Percentiles rank a stretch among this genome's conserved stretches.
Conservation (phyloP, 148 eudicot genomes). For the Rhododendron henanense region DNA sequence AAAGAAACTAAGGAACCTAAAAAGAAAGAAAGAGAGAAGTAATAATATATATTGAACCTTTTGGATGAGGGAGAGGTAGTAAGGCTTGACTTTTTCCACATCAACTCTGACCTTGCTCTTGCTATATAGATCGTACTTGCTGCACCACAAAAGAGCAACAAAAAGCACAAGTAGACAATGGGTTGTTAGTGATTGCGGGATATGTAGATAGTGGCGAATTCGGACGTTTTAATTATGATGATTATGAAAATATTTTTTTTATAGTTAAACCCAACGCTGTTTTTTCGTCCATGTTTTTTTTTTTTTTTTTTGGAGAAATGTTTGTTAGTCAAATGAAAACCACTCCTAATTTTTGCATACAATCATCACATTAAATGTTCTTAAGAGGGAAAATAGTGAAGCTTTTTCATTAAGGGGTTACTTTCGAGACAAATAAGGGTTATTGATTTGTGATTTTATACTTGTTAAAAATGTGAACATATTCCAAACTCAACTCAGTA, state of each 20-base stretch:
- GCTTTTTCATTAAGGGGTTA: no score
- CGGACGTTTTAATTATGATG: no score
- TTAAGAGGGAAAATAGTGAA: neutral
- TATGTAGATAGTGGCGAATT: no score
- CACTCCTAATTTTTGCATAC: neutral
- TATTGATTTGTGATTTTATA: no score
- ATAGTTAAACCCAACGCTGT: neutral
- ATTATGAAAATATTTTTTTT: no score
- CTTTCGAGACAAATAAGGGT: no score
- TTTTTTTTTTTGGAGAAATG: no score
- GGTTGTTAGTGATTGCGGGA: neutral
- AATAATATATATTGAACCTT: neutral
- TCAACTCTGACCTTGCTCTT: constrained; percentile 2
- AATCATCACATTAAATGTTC: no score
- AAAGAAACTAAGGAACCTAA: neutral
- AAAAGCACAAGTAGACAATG: neutral
- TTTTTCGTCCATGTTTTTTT: no score
- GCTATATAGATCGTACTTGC: neutral
- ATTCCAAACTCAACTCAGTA: neutral
- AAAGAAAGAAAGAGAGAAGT: no score
- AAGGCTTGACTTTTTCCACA: constrained; percentile 3
- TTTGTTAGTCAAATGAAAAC: neutral
- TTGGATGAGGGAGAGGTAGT: neutral
- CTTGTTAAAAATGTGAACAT: no score
- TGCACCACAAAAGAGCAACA: neutral